phyloP scores from a whole-genome alignment of 192 early-diverging fungal genomes.

The Cladochytrium replicatum region DNA sequence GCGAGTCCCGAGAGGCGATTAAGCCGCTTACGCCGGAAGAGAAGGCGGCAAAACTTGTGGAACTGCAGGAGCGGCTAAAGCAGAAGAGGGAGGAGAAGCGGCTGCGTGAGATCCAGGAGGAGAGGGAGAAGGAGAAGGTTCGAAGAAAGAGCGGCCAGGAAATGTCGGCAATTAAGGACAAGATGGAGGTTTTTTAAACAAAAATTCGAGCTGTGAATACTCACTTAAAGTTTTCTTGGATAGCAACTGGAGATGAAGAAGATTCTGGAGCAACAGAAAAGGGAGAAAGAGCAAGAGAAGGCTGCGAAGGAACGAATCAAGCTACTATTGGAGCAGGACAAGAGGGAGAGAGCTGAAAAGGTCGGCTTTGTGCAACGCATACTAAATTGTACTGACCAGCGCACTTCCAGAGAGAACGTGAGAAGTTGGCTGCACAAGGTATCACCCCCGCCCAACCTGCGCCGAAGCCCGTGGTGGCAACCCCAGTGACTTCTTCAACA shows the following conservation, averaged over 20 bases:
- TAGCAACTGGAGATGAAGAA: conserved; percentile 64
- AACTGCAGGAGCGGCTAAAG: conserved; percentile 54
- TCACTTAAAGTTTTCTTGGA: not conserved
- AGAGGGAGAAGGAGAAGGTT: conserved; percentile 60
- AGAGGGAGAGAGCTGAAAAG: conserved; percentile 55
- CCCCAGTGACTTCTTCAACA: conserved; percentile 19
- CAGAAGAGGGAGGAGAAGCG: conserved; percentile 56
- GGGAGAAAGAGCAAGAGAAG: conserved; percentile 70
- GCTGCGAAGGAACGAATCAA: conserved; percentile 65
- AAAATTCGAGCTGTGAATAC: not conserved
- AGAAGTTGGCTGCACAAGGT: conserved; percentile 26
- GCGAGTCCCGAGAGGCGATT: conserved; percentile 63
- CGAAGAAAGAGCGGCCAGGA: conserved; percentile 18
- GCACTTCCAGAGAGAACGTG: conserved; percentile 19
- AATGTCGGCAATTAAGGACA: conserved; percentile 50
- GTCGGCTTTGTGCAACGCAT: conserved; percentile 14
- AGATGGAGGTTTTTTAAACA: conserved; percentile 33
- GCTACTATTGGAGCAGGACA: conserved; percentile 72
- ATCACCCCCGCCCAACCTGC: not conserved
- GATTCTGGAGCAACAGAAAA: conserved; percentile 52
- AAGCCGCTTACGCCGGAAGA: conserved; percentile 75
- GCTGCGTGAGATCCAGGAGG: conserved; percentile 52
- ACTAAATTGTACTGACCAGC: conserved; percentile 3
- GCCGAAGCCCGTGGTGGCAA: conserved; percentile 12
- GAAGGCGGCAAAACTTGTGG: conserved; percentile 57